Evolutionary conservation across 2,329 filamentous ascomycete genomes (phyloP), one percentile per base, ranked within the genome.

Genomic region (Colletotrichum orchidophilum): DNA sequence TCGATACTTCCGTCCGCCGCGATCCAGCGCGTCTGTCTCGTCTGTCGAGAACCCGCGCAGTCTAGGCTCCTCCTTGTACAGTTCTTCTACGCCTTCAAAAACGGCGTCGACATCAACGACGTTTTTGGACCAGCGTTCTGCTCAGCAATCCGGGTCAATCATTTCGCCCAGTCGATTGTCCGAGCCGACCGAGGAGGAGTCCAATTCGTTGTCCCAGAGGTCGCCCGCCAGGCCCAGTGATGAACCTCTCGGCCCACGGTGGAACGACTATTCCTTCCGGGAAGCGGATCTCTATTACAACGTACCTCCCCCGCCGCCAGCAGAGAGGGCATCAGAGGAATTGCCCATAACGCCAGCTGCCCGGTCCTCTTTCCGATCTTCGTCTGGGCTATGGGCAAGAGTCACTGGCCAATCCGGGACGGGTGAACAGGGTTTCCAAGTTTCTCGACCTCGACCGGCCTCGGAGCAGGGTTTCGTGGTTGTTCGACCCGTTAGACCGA

Each of bases 211-310:
- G 5, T 54, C 66, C 3, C 59, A 39, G 3, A 31, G 15, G n/a
- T 69, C 72, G 24, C 46, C 26, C 24, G 46, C 71, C 1, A 62
- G n/a, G 21, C 53, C 18, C 24, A 33, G 63, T 2, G 53, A 50
- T 24, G 63, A 46, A 5, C 67, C 73, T 3, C 70, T 78, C 15
- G 76, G 75, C 26, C 75, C 76, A 27, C 69, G 75, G 8, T 77
- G 76, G 63, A 75, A 76, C 8, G 80, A 82, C 62, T 82, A 82
- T 50, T 81, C 80, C 0, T 79, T 82, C 24, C 77, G 80, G 12
- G 81, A 82, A 63, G 76, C 78, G 0, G 80, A 82, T 55, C 71
- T 81, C 11, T 81, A 79, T 55, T 82, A 81, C 54, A 55, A 63
- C 21, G 54, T 35, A 6, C 63, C 71, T 12, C 58, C 46, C 12